Evolutionary conservation across 2,329 filamentous ascomycete species (phyloP).

Genomic region (Exophiala mesophila): DNA sequence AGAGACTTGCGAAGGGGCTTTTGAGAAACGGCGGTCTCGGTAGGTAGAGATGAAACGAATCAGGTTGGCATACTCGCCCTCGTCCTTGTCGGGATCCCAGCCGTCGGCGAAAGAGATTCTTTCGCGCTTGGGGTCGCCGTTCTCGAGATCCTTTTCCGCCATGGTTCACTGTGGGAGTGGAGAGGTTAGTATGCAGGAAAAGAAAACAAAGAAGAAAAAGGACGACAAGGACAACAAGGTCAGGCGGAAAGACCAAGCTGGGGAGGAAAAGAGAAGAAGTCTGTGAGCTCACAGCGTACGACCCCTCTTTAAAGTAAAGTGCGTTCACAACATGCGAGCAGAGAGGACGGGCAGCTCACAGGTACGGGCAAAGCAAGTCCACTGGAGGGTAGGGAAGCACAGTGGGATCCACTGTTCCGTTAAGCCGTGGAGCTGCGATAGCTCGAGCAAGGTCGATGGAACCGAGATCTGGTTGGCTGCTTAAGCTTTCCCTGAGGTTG

Average conservation of each 20-base stretch:
- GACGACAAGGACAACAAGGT: slow-evolving; percentile 25
- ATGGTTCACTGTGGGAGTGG: slow-evolving; percentile 27
- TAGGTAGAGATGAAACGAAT: slow-evolving; percentile 65
- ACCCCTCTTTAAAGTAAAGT: slow-evolving; percentile 29
- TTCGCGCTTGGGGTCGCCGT: slow-evolving; percentile 28
- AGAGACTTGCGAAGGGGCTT: slow-evolving; percentile 36
- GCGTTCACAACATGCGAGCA: slow-evolving; percentile 25
- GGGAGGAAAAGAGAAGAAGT: slow-evolving; percentile 21
- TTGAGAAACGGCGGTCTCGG: slow-evolving; percentile 52
- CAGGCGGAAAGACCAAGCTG: slow-evolving; percentile 28
- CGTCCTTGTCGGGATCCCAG: slow-evolving; percentile 29
- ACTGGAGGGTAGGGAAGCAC: slow-evolving; percentile 24
- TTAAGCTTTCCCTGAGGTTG: slow-evolving; percentile 28
- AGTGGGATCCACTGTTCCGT: slow-evolving; percentile 27
- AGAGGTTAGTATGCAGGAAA: slow-evolving; percentile 26
- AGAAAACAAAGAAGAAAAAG: slow-evolving; percentile 23
- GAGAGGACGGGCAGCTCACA: slow-evolving; percentile 24
- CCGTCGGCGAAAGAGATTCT: slow-evolving; percentile 29
- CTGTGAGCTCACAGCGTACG: slow-evolving; percentile 21
- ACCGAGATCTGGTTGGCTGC: slow-evolving; percentile 26
- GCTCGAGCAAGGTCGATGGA: slow-evolving; percentile 24
- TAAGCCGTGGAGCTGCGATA: slow-evolving; percentile 28
- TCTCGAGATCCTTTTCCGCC: slow-evolving; percentile 30
- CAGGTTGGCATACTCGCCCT: slow-evolving; percentile 61
- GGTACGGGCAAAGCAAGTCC: slow-evolving; percentile 13